These are phyloP conservation scores for Boletus tomentosulus DNA, from an alignment of 768 basidiomycete species.

Conservation along the genomic window DNA sequence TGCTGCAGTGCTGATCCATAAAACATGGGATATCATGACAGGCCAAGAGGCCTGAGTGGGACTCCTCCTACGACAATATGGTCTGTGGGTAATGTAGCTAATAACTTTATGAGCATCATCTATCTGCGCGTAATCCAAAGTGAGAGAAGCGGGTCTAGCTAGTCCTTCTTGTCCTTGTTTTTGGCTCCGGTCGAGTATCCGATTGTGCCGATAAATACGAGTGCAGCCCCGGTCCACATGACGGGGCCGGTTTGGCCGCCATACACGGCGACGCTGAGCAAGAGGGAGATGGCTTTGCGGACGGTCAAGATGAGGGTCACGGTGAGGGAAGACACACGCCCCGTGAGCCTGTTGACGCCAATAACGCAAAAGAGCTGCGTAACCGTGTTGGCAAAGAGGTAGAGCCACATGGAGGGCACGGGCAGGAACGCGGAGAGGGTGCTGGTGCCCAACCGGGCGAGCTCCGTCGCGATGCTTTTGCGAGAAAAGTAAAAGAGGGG, in stretches of 20 bases:
- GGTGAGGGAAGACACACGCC: constrained; percentile 65
- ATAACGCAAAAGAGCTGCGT: constrained; percentile 84
- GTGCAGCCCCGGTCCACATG: constrained; percentile 66
- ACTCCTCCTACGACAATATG: background rate
- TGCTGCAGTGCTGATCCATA: constrained; percentile 54
- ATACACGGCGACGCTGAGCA: constrained; percentile 60
- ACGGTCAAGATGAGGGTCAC: constrained; percentile 80
- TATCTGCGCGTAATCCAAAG: background rate
- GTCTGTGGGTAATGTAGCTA: constrained; percentile 1
- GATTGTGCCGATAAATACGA: constrained; percentile 70
- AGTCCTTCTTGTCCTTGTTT: constrained; percentile 26
- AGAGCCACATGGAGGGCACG: constrained; percentile 58
- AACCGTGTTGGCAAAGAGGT: constrained; percentile 70
- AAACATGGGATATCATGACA: constrained; percentile 67
- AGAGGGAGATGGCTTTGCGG: constrained; percentile 72
- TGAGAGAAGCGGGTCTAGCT: too few species aligned
- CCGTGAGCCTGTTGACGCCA: constrained; percentile 84
- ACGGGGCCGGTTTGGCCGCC: constrained; percentile 37
- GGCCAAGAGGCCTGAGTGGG: constrained; percentile 46
- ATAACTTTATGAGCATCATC: constrained; percentile 15
- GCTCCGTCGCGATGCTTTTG: constrained; percentile 39
- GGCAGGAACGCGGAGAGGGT: constrained; percentile 8
- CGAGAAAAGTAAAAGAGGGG: constrained; percentile 70
- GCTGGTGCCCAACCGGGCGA: constrained; percentile 11
- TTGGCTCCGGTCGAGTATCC: constrained; percentile 48